Evolutionary conservation across 2,329 filamentous ascomycete species (phyloP).

Genomic region (Aspergillus niger): DNA sequence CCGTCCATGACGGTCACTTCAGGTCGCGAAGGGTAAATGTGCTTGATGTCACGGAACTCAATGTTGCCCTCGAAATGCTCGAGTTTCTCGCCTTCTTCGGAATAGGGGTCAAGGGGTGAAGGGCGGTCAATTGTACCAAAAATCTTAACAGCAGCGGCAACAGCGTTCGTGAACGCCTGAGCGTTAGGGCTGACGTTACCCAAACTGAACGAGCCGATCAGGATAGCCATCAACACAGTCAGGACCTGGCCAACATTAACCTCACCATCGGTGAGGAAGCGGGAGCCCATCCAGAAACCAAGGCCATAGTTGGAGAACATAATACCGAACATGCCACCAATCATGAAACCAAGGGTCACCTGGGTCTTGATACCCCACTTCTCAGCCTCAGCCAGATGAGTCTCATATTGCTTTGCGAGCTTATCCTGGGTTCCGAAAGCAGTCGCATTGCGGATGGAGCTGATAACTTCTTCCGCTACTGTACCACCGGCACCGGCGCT

Average conservation of each 20-base stretch:
- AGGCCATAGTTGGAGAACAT: conserved; percentile 86
- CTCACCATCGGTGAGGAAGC: conserved; percentile 68
- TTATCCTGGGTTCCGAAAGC: conserved; percentile 94
- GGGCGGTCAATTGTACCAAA: conserved; percentile 87
- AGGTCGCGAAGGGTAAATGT: conserved; percentile 91
- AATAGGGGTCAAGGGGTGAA: conserved; percentile 79
- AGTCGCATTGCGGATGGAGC: conserved; percentile 86
- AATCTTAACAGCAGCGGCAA: conserved; percentile 87
- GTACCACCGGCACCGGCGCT: conserved; percentile 84
- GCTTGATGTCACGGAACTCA: conserved; percentile 78
- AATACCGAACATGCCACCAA: conserved; percentile 79
- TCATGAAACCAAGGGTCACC: conserved; percentile 71
- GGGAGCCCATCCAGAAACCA: conserved; percentile 84
- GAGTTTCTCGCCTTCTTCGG: conserved; percentile 70
- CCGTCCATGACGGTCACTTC: conserved; percentile 87
- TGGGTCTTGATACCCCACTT: conserved; percentile 76
- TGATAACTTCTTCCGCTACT: conserved; percentile 90
- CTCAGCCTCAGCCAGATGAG: conserved; percentile 71
- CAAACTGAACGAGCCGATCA: conserved; percentile 90
- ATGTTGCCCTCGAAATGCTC: conserved; percentile 75
- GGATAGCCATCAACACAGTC: conserved; percentile 84
- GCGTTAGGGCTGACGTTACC: conserved; percentile 84
- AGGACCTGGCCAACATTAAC: conserved; percentile 71
- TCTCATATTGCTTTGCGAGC: conserved; percentile 82
- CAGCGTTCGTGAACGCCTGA: conserved; percentile 80